Base-by-base conservation (phyloP, 1,139 yeast genomes). In the Geotrichum macrosporum region DNA sequence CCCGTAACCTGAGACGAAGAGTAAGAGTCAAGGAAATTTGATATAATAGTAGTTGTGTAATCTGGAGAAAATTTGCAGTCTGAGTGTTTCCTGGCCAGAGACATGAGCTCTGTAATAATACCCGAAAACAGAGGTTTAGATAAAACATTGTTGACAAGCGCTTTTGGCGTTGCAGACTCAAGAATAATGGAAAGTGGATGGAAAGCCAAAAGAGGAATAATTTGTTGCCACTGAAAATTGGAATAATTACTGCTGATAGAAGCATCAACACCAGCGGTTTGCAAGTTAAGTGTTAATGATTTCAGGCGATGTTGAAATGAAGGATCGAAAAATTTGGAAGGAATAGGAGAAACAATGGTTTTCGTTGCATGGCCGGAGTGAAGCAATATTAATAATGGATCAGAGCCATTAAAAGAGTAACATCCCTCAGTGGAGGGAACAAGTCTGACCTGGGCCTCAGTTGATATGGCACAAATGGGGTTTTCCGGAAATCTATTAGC, bases 61-160 rank as follows among this genome's bases (percentile, higher is more conserved):
- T 47, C 44, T 10, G 36, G 37, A 5, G 53, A 37, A 31, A 50
- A 47, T 5, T 33, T 35, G 33, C 38, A 38, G 21, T 29, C 41
- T 3, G 49, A 37, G 20, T 50, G 50, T 27, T 42, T 44, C 19
- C 30, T 27, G 9, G 53, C 50, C 4, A 50, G 31, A 2, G 45
- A 37, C 41, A 47, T 44, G 13, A 50, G 39, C 26, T 50, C 53
- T 12, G 43, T 21, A 6, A 40, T 45, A 9, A 86, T 69, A 1
- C 96, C 96, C 12, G 86, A 76, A 26, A 86, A 75, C 53, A 88
- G 72, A 5, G 96, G 96, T 60, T 84, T 85, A 39, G 94, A 89
- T 51, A 87, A 71, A 38, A 87, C 83, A 63, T 85, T 87, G 32
- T 72, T 67, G 19, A 75, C 68, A 47, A 88, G 70, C 41, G 73